Base-by-base conservation (phyloP, 495 filamentous ascomycete species). In the Xylaria longipes region DNA sequence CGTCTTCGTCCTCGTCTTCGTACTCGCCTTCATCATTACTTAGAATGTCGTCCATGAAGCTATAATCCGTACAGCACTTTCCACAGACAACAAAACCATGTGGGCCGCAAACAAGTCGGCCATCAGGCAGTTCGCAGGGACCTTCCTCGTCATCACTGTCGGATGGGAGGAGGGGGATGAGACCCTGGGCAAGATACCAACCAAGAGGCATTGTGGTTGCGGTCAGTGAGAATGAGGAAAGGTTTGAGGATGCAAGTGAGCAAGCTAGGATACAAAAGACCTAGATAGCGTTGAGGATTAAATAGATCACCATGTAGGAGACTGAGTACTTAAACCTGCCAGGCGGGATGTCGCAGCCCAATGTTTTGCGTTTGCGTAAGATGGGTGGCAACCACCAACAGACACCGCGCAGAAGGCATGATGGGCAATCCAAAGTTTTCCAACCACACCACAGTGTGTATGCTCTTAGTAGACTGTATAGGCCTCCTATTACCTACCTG, bases 41-140 rank as follows among this genome's bases (percentile, higher is more conserved):
- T 20, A 37, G 41, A 54, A 31, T 27, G 17, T 69, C 58, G n/a
- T 78, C 70, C 73, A 77, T 73, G 68, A 65, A 74, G 70, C 66
- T 76, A 70, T 75, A 80, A 35, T 80, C 78, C 8, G 74, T 64
- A 35, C 52, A 63, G 66, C 77, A 79, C 29, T 35, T 72, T 17
- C 52, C 45, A 50, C 79, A 80, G 31, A 52, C n/a, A 14, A 74
- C 71, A 14, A 79, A 37, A 35, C 72, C 72, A 35, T 77, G 76
- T 3, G 73, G 71, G 20, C 76, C 72, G 50, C 77, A 78, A 57
- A 78, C 79, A 50, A 75, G 25, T 22, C 63, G 72, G 15, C 77
- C 75, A 46, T 78, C 60, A 14, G 74, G 76, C 33, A 79, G 72
- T 54, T 77, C 73, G 56, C 73, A 74, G 37, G 76, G 71, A n/a